Evolutionary conservation across 2,329 filamentous ascomycete genomes (phyloP).

Genomic region (Aureobasidium zeae): DNA sequence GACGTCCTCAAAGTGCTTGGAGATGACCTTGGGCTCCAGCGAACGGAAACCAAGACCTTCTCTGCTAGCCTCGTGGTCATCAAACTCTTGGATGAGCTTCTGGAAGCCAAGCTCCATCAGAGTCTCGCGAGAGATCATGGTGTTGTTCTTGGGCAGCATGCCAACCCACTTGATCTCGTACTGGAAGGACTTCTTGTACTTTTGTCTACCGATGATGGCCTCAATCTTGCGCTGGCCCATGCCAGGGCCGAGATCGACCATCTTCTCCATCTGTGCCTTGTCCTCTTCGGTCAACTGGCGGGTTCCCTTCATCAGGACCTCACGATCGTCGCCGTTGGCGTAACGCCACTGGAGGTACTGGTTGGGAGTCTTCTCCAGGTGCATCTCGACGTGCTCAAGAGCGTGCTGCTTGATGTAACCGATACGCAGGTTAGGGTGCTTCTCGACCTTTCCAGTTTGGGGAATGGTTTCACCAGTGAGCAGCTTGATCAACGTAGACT

Average conservation of each 20-base stretch:
- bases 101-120: slow-evolving; percentile 74
- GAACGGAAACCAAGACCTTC: slow-evolving; percentile 95
- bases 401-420: slow-evolving; percentile 99
- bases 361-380: slow-evolving; percentile 97
- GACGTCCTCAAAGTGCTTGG: slow-evolving; percentile 95
- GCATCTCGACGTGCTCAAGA: slow-evolving; percentile 98
- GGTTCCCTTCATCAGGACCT: slow-evolving; percentile 96
- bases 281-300: slow-evolving; percentile 80
- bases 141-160: slow-evolving; percentile 86
- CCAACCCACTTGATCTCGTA: slow-evolving; percentile 95
- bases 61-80: slow-evolving; percentile 96
- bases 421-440: slow-evolving; percentile 96
- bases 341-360: slow-evolving; percentile 99
- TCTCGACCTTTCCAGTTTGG: slow-evolving; percentile 78
- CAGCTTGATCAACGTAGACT: slow-evolving; percentile 96
- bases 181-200: slow-evolving; percentile 98
- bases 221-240: slow-evolving; percentile 70
- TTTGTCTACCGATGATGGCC: slow-evolving; percentile 86
- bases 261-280: slow-evolving; percentile 82
- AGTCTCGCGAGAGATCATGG: slow-evolving; percentile 86
- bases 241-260: slow-evolving; percentile 75
- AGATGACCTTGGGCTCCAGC: slow-evolving; percentile 85
- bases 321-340: slow-evolving; percentile 90
- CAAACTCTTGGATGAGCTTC: slow-evolving; percentile 95
- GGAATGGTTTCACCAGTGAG: slow-evolving; percentile 88